Evolutionary conservation across 2,329 filamentous ascomycete genomes (phyloP).

Genomic region (Neobulgaria alba): DNA sequence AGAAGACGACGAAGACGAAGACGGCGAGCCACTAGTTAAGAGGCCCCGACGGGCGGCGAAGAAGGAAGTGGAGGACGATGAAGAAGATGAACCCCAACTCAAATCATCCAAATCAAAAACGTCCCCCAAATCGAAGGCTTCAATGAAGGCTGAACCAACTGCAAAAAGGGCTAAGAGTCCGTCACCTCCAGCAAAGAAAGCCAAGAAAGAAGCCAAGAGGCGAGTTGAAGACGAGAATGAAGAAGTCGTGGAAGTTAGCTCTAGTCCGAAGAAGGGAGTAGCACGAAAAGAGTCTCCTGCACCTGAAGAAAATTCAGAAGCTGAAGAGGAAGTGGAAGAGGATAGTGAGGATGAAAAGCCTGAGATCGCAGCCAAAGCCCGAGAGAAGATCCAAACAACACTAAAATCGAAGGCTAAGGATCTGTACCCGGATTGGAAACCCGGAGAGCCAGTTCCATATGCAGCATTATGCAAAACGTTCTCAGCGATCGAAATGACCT

Average conservation of each 20-base stretch:
- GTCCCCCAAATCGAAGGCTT: not conserved
- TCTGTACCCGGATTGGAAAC: constrained; percentile 91
- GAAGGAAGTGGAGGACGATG: constrained; percentile 11
- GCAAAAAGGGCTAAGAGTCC: constrained; percentile 12
- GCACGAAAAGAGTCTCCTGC: constrained; percentile 24
- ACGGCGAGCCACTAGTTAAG: constrained; percentile 54
- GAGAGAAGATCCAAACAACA: constrained; percentile 71
- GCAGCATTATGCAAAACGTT: constrained; percentile 92
- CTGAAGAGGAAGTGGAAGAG: constrained; percentile 33
- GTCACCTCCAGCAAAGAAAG: constrained; percentile 13
- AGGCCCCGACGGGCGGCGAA: constrained; percentile 34
- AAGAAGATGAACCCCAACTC: not conserved
- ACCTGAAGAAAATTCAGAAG: constrained; percentile 40
- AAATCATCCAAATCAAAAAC: not conserved
- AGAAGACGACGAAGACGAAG: constrained; percentile 40
- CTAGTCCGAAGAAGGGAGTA: constrained; percentile 18
- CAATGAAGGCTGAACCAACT: constrained; percentile 2
- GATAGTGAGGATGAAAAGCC: constrained; percentile 57
- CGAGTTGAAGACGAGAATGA: constrained; percentile 35
- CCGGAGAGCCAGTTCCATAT: constrained; percentile 83
- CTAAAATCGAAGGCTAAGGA: constrained; percentile 62
- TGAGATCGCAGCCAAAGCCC: constrained; percentile 62
- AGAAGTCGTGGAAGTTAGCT: constrained; percentile 21
- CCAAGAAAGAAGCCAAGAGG: constrained; percentile 20
- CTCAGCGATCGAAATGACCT: constrained; percentile 88